These are phyloP conservation scores for Rhamnella rubrinervis DNA, from an alignment of 331 rosid genomes.

Conservation along the genomic window DNA sequence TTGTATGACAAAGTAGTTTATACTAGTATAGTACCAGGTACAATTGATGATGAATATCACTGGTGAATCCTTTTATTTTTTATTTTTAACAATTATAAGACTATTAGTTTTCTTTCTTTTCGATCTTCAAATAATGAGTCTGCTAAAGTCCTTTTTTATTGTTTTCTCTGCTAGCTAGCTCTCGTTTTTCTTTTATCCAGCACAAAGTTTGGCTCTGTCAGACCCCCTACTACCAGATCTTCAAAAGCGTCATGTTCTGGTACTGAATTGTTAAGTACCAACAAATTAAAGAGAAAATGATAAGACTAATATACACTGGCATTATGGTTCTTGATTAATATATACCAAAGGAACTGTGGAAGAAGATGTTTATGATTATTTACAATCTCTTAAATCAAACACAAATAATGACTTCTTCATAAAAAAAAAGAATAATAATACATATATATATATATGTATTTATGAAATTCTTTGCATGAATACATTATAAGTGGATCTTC, in stretches of 20 bases:
- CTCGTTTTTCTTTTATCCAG: not conserved
- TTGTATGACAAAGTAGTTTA: slow-evolving; percentile 48
- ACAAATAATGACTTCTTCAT: not conserved
- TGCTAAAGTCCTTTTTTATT: not conserved
- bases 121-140: not conserved
- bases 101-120: slow-evolving; percentile 3
- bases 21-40: slow-evolving; percentile 40
- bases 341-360: too few species aligned
- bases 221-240: slow-evolving; percentile 9
- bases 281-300: not conserved
- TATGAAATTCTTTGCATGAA: not conserved
- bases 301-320: too few species aligned
- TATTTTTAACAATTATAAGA: slow-evolving; percentile 6
- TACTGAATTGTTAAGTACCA: not conserved
- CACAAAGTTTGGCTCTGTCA: slow-evolving; percentile 22
- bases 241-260: not conserved
- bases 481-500: too few species aligned
- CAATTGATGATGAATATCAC: slow-evolving; percentile 38
- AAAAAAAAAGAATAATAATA: not conserved
- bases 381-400: too few species aligned
- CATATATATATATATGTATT: not conserved
- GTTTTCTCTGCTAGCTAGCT: not conserved
- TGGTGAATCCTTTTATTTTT: slow-evolving; percentile 8
- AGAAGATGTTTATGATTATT: too few species aligned
- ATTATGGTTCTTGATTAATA: too few species aligned